Conservation (phyloP, 129 eudicot species). For the Saussurea involucrata region DNA sequence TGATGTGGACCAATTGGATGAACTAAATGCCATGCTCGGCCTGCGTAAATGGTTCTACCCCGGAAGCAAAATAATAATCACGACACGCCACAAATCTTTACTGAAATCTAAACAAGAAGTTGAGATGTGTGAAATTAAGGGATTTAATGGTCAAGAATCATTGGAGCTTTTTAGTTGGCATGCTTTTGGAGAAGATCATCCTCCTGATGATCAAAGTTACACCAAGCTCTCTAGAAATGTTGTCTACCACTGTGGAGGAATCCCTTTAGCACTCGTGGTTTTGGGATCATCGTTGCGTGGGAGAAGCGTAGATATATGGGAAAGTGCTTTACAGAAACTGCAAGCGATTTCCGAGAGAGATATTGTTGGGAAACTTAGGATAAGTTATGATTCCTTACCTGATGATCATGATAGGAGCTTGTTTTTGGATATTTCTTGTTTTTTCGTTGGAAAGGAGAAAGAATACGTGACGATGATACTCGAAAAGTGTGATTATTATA, state of each 20-base stretch:
- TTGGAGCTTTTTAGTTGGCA: conserved; percentile 24
- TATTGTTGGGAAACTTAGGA: not conserved
- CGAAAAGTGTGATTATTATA: conserved; percentile 1
- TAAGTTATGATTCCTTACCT: conserved; percentile 2
- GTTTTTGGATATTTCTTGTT: conserved; percentile 21
- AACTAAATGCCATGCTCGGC: conserved; percentile 8
- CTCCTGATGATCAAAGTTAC: conserved; percentile 1
- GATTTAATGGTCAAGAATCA: conserved; percentile 6
- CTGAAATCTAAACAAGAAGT: not conserved
- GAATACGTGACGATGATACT: not conserved
- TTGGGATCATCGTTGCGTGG: conserved; percentile 23
- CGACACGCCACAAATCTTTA: not conserved
- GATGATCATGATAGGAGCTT: conserved; percentile 20
- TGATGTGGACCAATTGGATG: conserved; percentile 17
- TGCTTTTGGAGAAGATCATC: conserved; percentile 27
- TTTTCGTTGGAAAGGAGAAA: conserved; percentile 21
- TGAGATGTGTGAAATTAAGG: conserved; percentile 5
- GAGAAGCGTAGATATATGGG: conserved; percentile 19
- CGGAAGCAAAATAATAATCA: conserved; percentile 22
- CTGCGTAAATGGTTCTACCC: conserved; percentile 13
- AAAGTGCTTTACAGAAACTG: conserved; percentile 8
- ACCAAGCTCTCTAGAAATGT: conserved; percentile 11
- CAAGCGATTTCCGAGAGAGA: conserved; percentile 11
- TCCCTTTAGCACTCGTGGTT: conserved; percentile 25
- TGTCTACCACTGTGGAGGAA: conserved; percentile 23